Conservation (phyloP, 2,329 filamentous ascomycete genomes). For the Epichloe amarillans region DNA sequence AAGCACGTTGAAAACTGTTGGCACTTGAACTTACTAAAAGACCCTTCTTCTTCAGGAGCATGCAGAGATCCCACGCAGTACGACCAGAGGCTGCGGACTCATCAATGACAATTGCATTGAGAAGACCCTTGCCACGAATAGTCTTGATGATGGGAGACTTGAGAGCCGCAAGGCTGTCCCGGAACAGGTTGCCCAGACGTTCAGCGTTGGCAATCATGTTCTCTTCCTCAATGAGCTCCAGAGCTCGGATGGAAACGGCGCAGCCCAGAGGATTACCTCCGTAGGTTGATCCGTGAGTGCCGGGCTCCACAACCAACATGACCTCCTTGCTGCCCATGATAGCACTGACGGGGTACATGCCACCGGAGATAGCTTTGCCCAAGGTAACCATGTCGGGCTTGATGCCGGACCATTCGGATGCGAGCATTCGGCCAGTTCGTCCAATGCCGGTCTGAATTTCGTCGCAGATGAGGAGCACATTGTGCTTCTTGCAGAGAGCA, state of each 20-base stretch:
- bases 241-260: slow-evolving; percentile 84
- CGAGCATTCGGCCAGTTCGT: slow-evolving; percentile 85
- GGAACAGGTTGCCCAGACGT: slow-evolving; percentile 68
- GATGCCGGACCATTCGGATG: slow-evolving; percentile 87
- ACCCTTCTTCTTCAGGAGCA: slow-evolving; percentile 91
- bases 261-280: slow-evolving; percentile 93
- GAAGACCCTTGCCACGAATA: slow-evolving; percentile 80
- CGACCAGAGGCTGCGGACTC: slow-evolving; percentile 74
- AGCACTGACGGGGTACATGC: slow-evolving; percentile 97
- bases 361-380: slow-evolving; percentile 94
- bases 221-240: slow-evolving; percentile 90
- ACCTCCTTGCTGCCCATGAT: slow-evolving; percentile 80
- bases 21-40: slow-evolving; percentile 52
- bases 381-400: slow-evolving; percentile 91
- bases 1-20: neutral
- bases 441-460: slow-evolving; percentile 98
- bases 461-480: slow-evolving; percentile 90
- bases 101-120: slow-evolving; percentile 95
- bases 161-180: slow-evolving; percentile 61
- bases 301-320: slow-evolving; percentile 92
- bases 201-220: slow-evolving; percentile 74
- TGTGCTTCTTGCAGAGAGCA: slow-evolving; percentile 84
- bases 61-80: slow-evolving; percentile 90
- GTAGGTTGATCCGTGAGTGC: slow-evolving; percentile 96
- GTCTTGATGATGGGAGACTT: slow-evolving; percentile 68